Evolutionary conservation across 2,329 filamentous ascomycete genomes (phyloP), one percentile per base, ranked within the genome.

Genomic region (Aspergillus nomiae): DNA sequence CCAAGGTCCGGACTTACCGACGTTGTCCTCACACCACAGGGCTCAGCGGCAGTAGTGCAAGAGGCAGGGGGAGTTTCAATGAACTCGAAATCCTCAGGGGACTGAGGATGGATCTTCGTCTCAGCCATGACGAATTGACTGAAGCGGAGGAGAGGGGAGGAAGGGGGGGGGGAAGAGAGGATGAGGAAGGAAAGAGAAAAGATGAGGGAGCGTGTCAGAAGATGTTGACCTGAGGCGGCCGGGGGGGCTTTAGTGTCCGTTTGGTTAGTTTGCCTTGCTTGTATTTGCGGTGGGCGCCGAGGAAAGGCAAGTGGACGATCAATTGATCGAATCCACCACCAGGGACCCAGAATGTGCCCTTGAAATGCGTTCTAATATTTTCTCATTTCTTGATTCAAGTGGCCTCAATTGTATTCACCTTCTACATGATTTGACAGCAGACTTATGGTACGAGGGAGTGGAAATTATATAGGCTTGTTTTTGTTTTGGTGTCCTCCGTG

Each of bases 1-100:
- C 36, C 16, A 34, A 28, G 58, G 24, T 65, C 55, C 46, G 30
- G 54, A 76, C 85, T 70, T 81, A 89, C 87, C 69, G 83, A 81
- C 58, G 87, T 89, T 46, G 85, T 87, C 69, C 83, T 80, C 60
- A 90, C 87, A 72, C 87, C 87, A 73, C 83, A 88, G 68, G 87
- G 80, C 59, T 84, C 82, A 56, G 80, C 73, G 62, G 85, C 81
- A 56, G 83, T 80, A 63, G 80, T 79, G 64, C 83, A 79, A 56
- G 84, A 79, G 67, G 86, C 86, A 68, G 84, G 78, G 64, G 87
- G 87, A 71, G 87, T 90, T 71, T 87, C 81, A 67, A 89, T 81
- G 71, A 81, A 83, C 72, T 83, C 81, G 72, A 82, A 82, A 73
- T 82, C 81, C 71, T 81, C 79, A 24, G 70, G 74, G 71, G 80